Evolutionary conservation across 805 yeast genomes (phyloP).

Genomic region (Candida sithepensis): DNA sequence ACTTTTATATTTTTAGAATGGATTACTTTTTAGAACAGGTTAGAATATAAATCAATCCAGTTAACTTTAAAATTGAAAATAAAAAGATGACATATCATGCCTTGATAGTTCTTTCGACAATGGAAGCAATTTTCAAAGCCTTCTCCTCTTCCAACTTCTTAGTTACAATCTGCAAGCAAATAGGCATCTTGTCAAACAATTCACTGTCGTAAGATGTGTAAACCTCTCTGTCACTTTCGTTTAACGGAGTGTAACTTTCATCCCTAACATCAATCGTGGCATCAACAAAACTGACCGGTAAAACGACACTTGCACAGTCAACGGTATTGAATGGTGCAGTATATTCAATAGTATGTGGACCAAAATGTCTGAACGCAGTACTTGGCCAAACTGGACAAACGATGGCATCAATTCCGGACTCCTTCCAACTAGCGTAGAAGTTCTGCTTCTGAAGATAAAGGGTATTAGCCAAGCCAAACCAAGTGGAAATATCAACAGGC

Average conservation of each 20-base stretch:
- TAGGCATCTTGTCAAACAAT: conserved; percentile 56
- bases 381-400: conserved; percentile 44
- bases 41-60: neutral
- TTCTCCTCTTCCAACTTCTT: conserved; percentile 60
- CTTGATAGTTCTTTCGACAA: conserved; percentile 3
- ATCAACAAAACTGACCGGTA: conserved; percentile 60
- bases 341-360: conserved; percentile 36
- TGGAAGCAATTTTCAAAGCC: conserved; percentile 23
- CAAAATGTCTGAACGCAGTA: conserved; percentile 33
- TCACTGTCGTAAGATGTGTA: conserved; percentile 42
- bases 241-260: conserved; percentile 28
- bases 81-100: neutral
- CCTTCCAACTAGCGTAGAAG: conserved; percentile 34
- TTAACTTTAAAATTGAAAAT: neutral
- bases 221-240: conserved; percentile 41
- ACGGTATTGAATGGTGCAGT: conserved; percentile 50
- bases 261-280: conserved; percentile 33
- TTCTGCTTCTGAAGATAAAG: conserved; percentile 31
- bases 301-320: conserved; percentile 46
- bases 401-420: conserved; percentile 36
- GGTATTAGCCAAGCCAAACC: conserved; percentile 40
- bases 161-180: conserved; percentile 64
- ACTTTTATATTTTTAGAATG: too few species aligned
- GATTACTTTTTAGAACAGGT: too few species aligned
- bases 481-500: conserved; percentile 22